phyloP scores from a whole-genome alignment of 2,329 filamentous ascomycete genomes.

The Aschersonia sp. region DNA sequence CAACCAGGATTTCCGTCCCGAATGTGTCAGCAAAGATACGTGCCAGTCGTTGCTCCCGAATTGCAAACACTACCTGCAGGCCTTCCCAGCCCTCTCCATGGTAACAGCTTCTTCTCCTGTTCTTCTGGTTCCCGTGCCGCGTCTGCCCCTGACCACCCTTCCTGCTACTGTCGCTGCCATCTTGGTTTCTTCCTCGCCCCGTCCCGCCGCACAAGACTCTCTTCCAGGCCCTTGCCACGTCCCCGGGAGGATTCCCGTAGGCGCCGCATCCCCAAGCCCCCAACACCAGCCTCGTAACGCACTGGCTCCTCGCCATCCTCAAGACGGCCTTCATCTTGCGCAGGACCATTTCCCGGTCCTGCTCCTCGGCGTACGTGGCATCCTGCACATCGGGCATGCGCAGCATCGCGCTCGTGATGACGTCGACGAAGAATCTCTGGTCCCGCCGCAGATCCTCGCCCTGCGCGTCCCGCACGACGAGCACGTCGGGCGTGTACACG shows the following conservation, averaged over 20 bases:
- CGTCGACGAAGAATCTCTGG: conserved; percentile 45
- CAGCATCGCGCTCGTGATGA: conserved; percentile 42
- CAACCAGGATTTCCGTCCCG: not conserved
- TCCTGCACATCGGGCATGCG: conserved; percentile 37
- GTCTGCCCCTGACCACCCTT: too few species aligned
- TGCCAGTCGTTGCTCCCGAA: conserved; percentile 3
- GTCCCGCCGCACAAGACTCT: conserved; percentile 11
- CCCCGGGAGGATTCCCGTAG: conserved; percentile 44
- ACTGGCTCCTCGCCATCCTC: conserved; percentile 31
- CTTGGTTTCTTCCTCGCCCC: not conserved
- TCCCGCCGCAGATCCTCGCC: conserved; percentile 11
- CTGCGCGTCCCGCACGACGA: conserved; percentile 35
- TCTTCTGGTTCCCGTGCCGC: not conserved
- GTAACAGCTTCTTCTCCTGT: not conserved
- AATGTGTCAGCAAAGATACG: conserved; percentile 3
- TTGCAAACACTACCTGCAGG: conserved; percentile 3
- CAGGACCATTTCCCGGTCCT: conserved; percentile 33
- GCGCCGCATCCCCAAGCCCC: conserved; percentile 53
- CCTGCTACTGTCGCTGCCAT: not conserved
- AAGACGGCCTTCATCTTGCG: conserved; percentile 44
- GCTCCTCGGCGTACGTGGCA: conserved; percentile 25
- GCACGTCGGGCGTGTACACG: conserved; percentile 27
- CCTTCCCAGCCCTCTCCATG: conserved; percentile 2
- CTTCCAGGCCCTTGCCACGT: conserved; percentile 40
- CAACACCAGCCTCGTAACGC: conserved; percentile 35